A percentile compares a stretch with the other conserved stretches of the same genome.
Evolutionary conservation across 495 filamentous ascomycete genomes (phyloP).

Genomic region (Neurospora sp.): DNA sequence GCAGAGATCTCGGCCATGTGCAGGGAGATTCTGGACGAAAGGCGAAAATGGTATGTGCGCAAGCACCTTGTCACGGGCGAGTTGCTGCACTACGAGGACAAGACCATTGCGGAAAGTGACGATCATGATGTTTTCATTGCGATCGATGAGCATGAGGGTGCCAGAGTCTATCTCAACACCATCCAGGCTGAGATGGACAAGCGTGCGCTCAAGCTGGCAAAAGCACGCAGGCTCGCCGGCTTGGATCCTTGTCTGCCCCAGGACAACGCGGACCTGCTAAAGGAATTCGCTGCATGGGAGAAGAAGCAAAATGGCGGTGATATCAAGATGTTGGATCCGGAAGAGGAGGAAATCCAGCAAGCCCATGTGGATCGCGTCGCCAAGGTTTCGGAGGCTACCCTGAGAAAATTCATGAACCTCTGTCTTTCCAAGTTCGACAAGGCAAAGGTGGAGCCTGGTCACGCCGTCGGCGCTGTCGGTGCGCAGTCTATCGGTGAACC

Average conservation of each 20-base stretch:
- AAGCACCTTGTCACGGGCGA: conserved; percentile 39
- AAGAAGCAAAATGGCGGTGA: conserved; percentile 2
- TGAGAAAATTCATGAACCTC: conserved; percentile 64
- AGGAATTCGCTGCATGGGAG: conserved; percentile 12
- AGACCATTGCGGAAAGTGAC: conserved; percentile 43
- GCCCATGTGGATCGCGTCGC: conserved; percentile 55
- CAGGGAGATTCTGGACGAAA: conserved; percentile 49
- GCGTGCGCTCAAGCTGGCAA: conserved; percentile 39
- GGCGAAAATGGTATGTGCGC: conserved; percentile 56
- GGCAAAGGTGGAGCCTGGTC: conserved; percentile 84
- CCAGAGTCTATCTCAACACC: conserved; percentile 67
- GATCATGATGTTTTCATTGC: conserved; percentile 22
- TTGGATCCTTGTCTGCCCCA: conserved; percentile 24
- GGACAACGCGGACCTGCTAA: conserved; percentile 5
- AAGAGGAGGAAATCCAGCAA: conserved; percentile 6
- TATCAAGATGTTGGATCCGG: conserved; percentile 4
- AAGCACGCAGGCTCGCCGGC: conserved; percentile 32
- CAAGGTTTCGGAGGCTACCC: conserved; percentile 66
- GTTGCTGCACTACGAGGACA: conserved; percentile 52
- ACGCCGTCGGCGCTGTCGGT: conserved; percentile 94
- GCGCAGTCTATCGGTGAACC: conserved; percentile 98
- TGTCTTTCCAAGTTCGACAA: conserved; percentile 85
- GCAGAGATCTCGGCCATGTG: conserved; percentile 61
- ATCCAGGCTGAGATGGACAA: conserved; percentile 58
- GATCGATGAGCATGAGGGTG: conserved; percentile 79